phyloP scores from a whole-genome alignment of 257 asterid species.

The Penstemon eatonii region DNA sequence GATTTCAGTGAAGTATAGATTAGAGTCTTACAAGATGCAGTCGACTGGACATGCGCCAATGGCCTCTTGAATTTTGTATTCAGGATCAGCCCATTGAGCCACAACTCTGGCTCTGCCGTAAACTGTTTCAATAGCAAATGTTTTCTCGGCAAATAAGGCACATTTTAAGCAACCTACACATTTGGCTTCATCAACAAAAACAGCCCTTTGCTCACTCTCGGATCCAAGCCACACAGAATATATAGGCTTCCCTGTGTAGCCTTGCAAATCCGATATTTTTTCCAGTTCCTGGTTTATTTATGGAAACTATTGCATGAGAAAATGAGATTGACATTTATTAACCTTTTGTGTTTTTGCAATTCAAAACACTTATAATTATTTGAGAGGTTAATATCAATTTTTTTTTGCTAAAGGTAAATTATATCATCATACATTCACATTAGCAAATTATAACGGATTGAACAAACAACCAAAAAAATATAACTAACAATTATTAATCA shows the following conservation, averaged over 20 bases:
- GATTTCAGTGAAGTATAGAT: background rate
- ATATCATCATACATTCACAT: too few species aligned
- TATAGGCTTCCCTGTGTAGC: constrained; percentile 83
- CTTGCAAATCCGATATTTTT: constrained; percentile 74
- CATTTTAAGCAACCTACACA: constrained; percentile 93
- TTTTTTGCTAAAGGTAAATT: too few species aligned
- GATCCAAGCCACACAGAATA: constrained; percentile 76
- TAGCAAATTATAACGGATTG: too few species aligned
- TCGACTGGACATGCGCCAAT: constrained; percentile 84
- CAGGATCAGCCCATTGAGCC: constrained; percentile 95
- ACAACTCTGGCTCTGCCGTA: constrained; percentile 89
- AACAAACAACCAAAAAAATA: too few species aligned
- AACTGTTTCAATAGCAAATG: constrained; percentile 79
- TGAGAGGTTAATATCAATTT: too few species aligned
- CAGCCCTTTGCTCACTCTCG: constrained; percentile 71
- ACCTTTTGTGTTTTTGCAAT: too few species aligned
- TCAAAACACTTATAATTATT: too few species aligned
- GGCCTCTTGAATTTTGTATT: constrained; percentile 73
- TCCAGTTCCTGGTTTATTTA: constrained; percentile 59
- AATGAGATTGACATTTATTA: too few species aligned
- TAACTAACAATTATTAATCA: too few species aligned
- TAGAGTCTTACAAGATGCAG: constrained; percentile 75
- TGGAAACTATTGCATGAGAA: background rate
- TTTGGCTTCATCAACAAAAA: constrained; percentile 90
- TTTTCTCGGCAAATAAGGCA: constrained; percentile 77